These are phyloP conservation scores for Amanita inopinata DNA, from an alignment of 768 basidiomycete species.

Conservation along the genomic window DNA sequence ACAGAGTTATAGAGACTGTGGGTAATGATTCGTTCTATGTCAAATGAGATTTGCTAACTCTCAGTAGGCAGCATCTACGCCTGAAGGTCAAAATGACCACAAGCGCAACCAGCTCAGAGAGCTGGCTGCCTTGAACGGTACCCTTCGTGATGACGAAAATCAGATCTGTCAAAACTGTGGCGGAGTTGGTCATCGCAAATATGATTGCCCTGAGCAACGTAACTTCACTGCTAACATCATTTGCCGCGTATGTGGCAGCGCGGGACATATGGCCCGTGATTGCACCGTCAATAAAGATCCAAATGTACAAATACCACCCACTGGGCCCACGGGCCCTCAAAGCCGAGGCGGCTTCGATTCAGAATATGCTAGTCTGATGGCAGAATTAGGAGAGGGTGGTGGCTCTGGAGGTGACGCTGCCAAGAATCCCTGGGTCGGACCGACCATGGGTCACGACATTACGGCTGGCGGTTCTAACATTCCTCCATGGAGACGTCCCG, in stretches of 20 bases:
- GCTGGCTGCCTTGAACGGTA: conserved; percentile 94
- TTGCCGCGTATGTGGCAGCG: conserved; percentile 96
- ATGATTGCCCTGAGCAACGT: conserved; percentile 96
- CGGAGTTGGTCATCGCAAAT: conserved; percentile 92
- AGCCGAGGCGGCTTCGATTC: conserved; percentile 85
- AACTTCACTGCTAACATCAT: conserved; percentile 99
- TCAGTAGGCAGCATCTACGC: conserved; percentile 89
- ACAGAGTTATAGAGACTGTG: conserved; percentile 96
- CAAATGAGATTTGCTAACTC: background rate
- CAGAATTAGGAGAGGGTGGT: conserved; percentile 87
- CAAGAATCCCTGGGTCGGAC: conserved; percentile 43
- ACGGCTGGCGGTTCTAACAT: conserved; percentile 71
- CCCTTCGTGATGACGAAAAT: conserved; percentile 98
- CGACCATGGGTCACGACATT: conserved; percentile 50
- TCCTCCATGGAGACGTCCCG: conserved; percentile 87
- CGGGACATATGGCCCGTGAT: conserved; percentile 98
- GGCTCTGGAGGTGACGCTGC: conserved; percentile 41
- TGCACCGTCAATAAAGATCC: conserved; percentile 92
- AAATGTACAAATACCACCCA: conserved; percentile 43
- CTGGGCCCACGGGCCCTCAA: conserved; percentile 39
- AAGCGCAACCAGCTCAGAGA: conserved; percentile 98
- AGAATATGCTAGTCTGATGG: conserved; percentile 96
- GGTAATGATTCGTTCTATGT: conserved; percentile 19
- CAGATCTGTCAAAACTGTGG: conserved; percentile 98
- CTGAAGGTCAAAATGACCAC: conserved; percentile 99